phyloP scores from a whole-genome alignment of 2,329 filamentous ascomycete genomes.

The Penicillium occitanis region DNA sequence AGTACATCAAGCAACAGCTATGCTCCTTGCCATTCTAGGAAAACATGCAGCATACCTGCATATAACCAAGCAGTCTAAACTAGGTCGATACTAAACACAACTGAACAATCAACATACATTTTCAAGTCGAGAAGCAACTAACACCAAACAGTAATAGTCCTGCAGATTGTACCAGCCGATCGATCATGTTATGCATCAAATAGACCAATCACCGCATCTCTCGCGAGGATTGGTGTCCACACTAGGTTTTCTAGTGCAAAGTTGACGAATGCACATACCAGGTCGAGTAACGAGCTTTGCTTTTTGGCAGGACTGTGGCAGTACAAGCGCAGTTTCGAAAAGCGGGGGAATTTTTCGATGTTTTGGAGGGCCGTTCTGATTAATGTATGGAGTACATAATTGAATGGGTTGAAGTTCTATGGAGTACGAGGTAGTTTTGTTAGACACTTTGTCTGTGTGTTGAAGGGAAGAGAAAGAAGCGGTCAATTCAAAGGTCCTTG shows the following conservation, averaged over 20 bases:
- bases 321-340: not conserved
- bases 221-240: not conserved
- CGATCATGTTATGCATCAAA: conserved; percentile 3
- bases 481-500: not conserved
- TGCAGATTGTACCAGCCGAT: conserved; percentile 8
- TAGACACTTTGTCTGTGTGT: not conserved
- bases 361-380: not conserved
- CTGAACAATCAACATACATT: not conserved
- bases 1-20: conserved; percentile 1
- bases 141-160: not conserved
- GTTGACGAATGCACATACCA: conserved; percentile 4
- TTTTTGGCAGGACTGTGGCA: not conserved
- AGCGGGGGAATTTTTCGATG: conserved; percentile 3
- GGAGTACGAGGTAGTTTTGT: not conserved
- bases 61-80: not conserved
- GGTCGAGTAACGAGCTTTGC: not conserved
- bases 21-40: not conserved
- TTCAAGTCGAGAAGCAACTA: not conserved
- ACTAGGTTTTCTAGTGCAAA: not conserved
- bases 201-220: not conserved
- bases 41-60: conserved; percentile 2
- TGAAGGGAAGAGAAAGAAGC: not conserved
- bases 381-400: not conserved
- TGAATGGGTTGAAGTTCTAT: not conserved
- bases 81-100: conserved; percentile 1